Conservation (phyloP, 2,329 filamentous ascomycete species). For the Fusarium avenaceum region DNA sequence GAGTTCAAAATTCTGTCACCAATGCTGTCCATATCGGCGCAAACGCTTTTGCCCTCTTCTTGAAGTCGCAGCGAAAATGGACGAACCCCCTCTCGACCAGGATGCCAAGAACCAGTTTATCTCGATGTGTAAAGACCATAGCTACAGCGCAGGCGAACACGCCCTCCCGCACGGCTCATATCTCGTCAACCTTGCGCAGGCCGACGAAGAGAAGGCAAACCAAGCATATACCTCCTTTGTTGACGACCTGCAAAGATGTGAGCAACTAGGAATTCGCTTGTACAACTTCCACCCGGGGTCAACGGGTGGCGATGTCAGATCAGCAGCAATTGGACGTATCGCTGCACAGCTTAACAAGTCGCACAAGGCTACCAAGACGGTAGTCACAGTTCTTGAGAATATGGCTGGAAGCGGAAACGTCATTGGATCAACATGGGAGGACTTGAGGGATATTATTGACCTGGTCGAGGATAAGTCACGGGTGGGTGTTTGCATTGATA, state of each 20-base stretch:
- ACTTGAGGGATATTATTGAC: conserved; percentile 86
- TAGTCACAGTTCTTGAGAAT: conserved; percentile 91
- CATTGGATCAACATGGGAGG: conserved; percentile 86
- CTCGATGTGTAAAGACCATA: conserved; percentile 74
- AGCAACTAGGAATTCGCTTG: conserved; percentile 85
- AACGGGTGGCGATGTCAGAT: conserved; percentile 75
- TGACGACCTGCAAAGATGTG: conserved; percentile 89
- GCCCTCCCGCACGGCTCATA: conserved; percentile 95
- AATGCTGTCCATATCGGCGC: conserved; percentile 87
- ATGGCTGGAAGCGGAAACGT: conserved; percentile 94
- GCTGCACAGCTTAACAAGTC: conserved; percentile 86
- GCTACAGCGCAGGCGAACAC: conserved; percentile 78
- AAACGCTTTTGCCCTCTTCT: conserved; percentile 93
- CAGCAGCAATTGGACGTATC: conserved; percentile 81
- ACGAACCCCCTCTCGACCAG: conserved; percentile 80
- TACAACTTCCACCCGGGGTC: conserved; percentile 99
- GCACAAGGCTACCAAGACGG: conserved; percentile 79
- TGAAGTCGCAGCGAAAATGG: conserved; percentile 98
- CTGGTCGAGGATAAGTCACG: conserved; percentile 83
- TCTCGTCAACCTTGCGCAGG: conserved; percentile 93
- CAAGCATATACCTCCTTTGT: conserved; percentile 90
- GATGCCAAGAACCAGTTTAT: conserved; percentile 79
- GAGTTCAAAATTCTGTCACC: conserved; percentile 87
- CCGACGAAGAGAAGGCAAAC: conserved; percentile 81
- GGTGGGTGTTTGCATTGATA: conserved; percentile 95